Conservation (phyloP, 2,329 filamentous ascomycete species). For the Xylogone sp. region DNA sequence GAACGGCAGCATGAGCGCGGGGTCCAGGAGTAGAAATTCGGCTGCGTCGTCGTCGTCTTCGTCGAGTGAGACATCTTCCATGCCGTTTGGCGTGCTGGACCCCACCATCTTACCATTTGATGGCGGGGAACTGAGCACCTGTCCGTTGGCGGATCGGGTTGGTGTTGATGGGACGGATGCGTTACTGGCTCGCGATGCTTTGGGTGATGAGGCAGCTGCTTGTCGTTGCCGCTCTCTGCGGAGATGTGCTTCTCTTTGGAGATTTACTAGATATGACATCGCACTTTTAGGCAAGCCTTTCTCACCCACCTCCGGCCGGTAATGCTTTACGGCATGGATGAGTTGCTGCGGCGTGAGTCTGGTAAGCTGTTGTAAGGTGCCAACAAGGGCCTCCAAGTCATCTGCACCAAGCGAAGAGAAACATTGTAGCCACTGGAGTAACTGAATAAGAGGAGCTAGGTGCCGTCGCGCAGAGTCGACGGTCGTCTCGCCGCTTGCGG, state of each 20-base stretch:
- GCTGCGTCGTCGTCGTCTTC: conserved; percentile 62
- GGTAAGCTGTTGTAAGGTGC: conserved; percentile 85
- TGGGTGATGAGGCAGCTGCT: conserved; percentile 39
- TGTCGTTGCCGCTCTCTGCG: conserved; percentile 52
- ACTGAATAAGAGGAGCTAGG: conserved; percentile 84
- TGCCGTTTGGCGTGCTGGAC: conserved; percentile 11
- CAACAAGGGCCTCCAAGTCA: conserved; percentile 82
- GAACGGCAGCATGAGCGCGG: conserved; percentile 90
- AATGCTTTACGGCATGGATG: conserved; percentile 87
- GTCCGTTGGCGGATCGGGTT: conserved; percentile 36
- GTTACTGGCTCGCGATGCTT: conserved; percentile 4
- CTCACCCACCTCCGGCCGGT: conserved; percentile 91
- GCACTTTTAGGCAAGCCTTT: conserved; percentile 86
- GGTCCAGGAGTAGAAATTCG: conserved; percentile 77
- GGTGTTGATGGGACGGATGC: conserved; percentile 31
- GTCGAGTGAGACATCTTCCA: conserved; percentile 17
- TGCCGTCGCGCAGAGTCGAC: conserved; percentile 81
- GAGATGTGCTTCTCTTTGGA: conserved; percentile 70
- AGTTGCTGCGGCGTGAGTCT: conserved; percentile 82
- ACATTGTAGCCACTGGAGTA: conserved; percentile 96
- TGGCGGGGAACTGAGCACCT: conserved; percentile 37
- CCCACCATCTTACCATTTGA: conserved; percentile 33
- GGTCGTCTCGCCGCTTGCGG: conserved; percentile 79
- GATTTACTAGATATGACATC: conserved; percentile 76
- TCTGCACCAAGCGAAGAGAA: conserved; percentile 87